Conservation (phyloP, 192 early-diverging fungal genomes). For the Coemansia sp. region DNA sequence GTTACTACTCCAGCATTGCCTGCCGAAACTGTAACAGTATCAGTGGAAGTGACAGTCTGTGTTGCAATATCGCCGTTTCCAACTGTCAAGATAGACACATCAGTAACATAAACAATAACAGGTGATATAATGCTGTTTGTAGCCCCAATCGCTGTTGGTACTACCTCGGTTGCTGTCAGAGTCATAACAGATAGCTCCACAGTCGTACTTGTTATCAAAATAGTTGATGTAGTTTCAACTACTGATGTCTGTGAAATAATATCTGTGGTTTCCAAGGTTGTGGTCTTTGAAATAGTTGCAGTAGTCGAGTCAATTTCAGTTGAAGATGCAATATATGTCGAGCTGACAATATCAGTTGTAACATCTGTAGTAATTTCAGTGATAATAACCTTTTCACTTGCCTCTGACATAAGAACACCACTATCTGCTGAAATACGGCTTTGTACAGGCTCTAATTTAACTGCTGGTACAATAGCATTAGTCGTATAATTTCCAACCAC, state of each 20-base stretch:
- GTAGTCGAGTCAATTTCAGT: neutral
- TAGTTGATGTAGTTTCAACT: neutral
- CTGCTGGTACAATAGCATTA: neutral
- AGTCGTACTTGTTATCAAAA: neutral
- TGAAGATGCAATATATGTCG: neutral
- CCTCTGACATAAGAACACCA: no score
- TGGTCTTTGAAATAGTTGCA: constrained; percentile 2
- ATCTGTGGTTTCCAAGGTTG: neutral
- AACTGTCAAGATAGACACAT: neutral
- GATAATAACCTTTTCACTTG: neutral
- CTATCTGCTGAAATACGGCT: neutral
- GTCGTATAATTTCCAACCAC: constrained; percentile 8
- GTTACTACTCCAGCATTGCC: neutral
- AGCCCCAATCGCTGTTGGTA: neutral
- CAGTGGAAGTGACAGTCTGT: neutral
- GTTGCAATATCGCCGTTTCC: neutral
- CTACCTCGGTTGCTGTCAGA: constrained; percentile 1
- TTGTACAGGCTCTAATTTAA: no score
- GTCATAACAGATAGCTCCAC: constrained; percentile 7
- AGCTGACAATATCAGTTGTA: constrained; percentile 7
- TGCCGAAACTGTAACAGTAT: neutral
- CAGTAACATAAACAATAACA: neutral
- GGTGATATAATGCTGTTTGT: constrained; percentile 6
- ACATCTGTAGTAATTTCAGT: neutral
- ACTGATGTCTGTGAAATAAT: constrained; percentile 4